A percentile compares a stretch with the other conserved stretches of the same genome.
These are phyloP conservation scores for Huntiella omanensis DNA, from an alignment of 2,329 filamentous ascomycete species.

Conservation along the genomic window DNA sequence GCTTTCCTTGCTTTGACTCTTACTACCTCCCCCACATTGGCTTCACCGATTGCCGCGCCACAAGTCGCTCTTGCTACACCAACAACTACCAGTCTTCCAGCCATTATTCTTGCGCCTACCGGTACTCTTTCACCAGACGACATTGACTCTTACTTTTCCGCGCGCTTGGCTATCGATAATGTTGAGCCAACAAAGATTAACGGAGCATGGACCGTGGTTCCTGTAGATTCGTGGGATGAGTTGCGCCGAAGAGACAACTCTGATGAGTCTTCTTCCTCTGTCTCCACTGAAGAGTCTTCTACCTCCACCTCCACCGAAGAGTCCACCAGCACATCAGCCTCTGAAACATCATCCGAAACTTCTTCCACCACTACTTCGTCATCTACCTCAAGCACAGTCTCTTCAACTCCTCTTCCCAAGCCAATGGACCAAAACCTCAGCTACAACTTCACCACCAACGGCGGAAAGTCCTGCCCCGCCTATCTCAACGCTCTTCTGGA, in stretches of 20 bases:
- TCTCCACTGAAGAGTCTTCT: background rate
- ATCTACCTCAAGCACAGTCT: slow-evolving; percentile 15
- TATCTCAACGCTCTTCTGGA: slow-evolving; percentile 53
- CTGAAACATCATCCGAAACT: slow-evolving; percentile 7
- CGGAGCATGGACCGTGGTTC: background rate
- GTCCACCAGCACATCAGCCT: background rate
- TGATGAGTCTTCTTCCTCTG: slow-evolving; percentile 14
- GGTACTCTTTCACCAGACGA: background rate
- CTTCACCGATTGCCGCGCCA: too few species aligned
- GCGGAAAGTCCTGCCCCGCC: slow-evolving; percentile 35
- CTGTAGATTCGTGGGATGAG: background rate
- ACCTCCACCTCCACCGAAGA: background rate
- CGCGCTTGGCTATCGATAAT: background rate
- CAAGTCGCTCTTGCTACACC: too few species aligned
- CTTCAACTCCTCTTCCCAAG: slow-evolving; percentile 31
- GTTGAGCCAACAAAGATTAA: background rate
- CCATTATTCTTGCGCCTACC: background rate
- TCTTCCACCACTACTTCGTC: slow-evolving; percentile 11
- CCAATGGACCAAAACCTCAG: slow-evolving; percentile 49
- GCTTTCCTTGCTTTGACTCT: too few species aligned
- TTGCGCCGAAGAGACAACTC: background rate
- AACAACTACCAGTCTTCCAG: too few species aligned
- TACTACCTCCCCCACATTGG: too few species aligned
- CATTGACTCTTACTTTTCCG: background rate
- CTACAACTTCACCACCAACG: slow-evolving; percentile 37